A percentile compares a stretch with the other conserved stretches of the same genome.
These are phyloP conservation scores for Golubevia sp. DNA, from an alignment of 1,284 basidiomycete species.

Conservation along the genomic window DNA sequence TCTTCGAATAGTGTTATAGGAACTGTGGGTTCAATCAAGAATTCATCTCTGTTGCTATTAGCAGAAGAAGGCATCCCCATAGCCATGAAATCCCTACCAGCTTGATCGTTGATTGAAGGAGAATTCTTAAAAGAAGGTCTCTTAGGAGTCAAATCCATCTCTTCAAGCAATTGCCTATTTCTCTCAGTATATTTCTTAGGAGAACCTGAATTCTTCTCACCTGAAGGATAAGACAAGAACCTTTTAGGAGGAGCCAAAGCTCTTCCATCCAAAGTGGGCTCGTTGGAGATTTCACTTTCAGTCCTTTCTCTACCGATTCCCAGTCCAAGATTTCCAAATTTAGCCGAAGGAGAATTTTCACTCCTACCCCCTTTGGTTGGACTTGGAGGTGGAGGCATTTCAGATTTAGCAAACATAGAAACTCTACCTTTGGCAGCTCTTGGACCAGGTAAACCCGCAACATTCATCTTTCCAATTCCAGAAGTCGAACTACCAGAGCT, in stretches of 20 bases:
- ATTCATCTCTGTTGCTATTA: slow-evolving; percentile 12
- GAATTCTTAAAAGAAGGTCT: slow-evolving; percentile 12
- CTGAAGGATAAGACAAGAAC: too few relatives aligned
- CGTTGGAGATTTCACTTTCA: too few relatives aligned
- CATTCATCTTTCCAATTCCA: too few relatives aligned
- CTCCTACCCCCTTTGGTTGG: slow-evolving; percentile 21
- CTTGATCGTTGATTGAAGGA: slow-evolving; percentile 7
- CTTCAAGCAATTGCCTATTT: slow-evolving; percentile 27
- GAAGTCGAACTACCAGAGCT: too few relatives aligned
- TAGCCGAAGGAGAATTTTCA: too few relatives aligned
- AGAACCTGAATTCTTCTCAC: too few relatives aligned
- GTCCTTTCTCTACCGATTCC: too few relatives aligned
- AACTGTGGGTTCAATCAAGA: slow-evolving; percentile 28
- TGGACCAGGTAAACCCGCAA: neutral
- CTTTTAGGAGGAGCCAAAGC: too few relatives aligned
- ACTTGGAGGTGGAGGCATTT: slow-evolving; percentile 36
- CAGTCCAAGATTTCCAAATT: too few relatives aligned
- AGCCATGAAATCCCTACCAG: too few relatives aligned
- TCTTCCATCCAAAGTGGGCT: too few relatives aligned
- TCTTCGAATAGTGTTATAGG: slow-evolving; percentile 39
- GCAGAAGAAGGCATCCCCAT: too few relatives aligned
- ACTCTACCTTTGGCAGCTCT: slow-evolving; percentile 1
- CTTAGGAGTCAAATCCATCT: slow-evolving; percentile 41
- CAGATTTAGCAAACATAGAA: slow-evolving; percentile 7
- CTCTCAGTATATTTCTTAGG: slow-evolving; percentile 12